A percentile compares a stretch with the other conserved stretches of the same genome.
Evolutionary conservation across 306 rosid species (phyloP).

Genomic region (Cucumis hystrix): DNA sequence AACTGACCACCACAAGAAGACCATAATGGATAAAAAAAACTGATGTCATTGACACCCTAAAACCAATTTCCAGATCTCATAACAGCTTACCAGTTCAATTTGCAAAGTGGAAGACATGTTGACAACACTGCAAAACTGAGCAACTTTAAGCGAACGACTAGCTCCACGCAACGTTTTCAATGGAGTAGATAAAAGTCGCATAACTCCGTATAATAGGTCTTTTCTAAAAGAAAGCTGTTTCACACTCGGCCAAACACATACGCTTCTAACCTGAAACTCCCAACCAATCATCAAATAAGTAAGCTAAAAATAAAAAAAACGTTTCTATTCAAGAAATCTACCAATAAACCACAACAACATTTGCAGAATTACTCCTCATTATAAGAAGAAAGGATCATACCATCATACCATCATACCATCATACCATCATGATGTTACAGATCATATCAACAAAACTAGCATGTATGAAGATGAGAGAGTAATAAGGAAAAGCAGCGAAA

Average conservation of each 20-base stretch:
- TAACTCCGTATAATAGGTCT: constrained; percentile 68
- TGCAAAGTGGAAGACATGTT: constrained; percentile 65
- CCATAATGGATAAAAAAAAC: not conserved
- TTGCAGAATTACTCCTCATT: not conserved
- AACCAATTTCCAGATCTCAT: not conserved
- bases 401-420: not conserved
- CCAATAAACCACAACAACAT: not conserved
- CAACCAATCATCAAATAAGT: not conserved
- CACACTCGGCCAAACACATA: constrained; percentile 63
- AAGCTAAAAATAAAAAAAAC: not conserved
- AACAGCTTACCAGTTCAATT: constrained; percentile 71
- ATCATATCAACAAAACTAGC: not conserved
- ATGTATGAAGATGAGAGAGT: not conserved
- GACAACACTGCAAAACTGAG: constrained; percentile 88
- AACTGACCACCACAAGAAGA: not conserved
- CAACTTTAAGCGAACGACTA: constrained; percentile 67
- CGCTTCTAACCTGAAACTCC: constrained; percentile 44
- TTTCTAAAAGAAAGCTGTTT: constrained; percentile 65
- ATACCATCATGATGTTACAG: not conserved
- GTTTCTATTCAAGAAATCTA: not conserved
- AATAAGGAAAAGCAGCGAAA: not conserved
- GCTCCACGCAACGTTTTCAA: constrained; percentile 82
- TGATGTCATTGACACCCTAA: not conserved
- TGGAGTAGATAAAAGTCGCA: constrained; percentile 60
- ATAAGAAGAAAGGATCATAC: not conserved